Evolutionary conservation across 2,329 filamentous ascomycete species (phyloP).

Genomic region (Huntiella abstrusa): DNA sequence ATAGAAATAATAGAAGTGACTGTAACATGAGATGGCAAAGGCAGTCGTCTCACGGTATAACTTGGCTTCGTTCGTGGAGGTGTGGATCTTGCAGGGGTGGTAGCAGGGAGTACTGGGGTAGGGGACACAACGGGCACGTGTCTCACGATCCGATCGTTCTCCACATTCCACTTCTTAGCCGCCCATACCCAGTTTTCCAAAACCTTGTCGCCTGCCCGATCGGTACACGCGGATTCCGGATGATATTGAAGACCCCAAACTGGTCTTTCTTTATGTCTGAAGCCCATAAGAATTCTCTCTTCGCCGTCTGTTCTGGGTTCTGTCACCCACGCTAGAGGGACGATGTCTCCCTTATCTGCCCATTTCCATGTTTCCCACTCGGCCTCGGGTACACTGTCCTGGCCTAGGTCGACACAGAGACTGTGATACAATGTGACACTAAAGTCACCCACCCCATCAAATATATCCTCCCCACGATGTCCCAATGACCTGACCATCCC

Average conservation of each 20-base stretch:
- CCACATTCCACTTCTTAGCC: conserved; percentile 40
- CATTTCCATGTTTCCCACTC: conserved; percentile 24
- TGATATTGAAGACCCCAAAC: conserved; percentile 86
- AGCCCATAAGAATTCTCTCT: conserved; percentile 55
- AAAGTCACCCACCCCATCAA: conserved; percentile 39
- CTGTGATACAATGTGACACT: conserved; percentile 63
- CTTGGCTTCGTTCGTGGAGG: background rate
- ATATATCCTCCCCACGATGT: conserved; percentile 42
- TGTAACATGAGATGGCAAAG: conserved; percentile 14
- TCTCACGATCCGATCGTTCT: conserved; percentile 8
- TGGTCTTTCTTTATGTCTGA: conserved; percentile 46
- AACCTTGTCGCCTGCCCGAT: conserved; percentile 41
- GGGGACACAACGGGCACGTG: too few relatives aligned
- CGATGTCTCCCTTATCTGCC: conserved; percentile 22
- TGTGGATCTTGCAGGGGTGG: too few relatives aligned
- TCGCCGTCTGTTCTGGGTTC: conserved; percentile 22
- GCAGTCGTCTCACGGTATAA: background rate
- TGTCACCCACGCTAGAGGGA: conserved; percentile 45
- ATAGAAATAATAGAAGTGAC: conserved; percentile 35
- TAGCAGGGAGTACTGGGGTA: background rate
- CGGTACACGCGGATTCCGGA: conserved; percentile 75
- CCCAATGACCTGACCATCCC: conserved; percentile 56
- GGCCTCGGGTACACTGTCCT: conserved; percentile 20
- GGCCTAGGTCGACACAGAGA: conserved; percentile 35
- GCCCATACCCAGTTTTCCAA: conserved; percentile 59